phyloP scores from a whole-genome alignment of 1,139 yeast genomes.

The Hyphopichia buzzinii region DNA sequence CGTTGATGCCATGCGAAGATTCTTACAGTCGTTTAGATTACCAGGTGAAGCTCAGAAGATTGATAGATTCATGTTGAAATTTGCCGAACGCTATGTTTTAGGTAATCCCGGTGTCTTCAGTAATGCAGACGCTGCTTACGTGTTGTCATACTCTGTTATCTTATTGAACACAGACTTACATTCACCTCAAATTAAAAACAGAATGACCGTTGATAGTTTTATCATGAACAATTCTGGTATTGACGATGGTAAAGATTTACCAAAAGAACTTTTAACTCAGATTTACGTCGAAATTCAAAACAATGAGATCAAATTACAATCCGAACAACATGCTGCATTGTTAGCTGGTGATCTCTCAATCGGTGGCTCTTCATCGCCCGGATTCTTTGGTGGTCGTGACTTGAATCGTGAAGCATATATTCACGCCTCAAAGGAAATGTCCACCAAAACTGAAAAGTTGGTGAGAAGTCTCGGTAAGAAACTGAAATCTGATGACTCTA shows the following conservation, averaged over 20 bases:
- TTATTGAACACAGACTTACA: slow-evolving; percentile 94
- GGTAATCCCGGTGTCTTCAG: slow-evolving; percentile 86
- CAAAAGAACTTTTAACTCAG: slow-evolving; percentile 64
- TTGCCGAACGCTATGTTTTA: slow-evolving; percentile 86
- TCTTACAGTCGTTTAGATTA: slow-evolving; percentile 83
- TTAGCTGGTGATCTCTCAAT: slow-evolving; percentile 59
- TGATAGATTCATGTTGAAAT: slow-evolving; percentile 93
- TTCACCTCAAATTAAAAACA: slow-evolving; percentile 76
- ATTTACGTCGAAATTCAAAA: slow-evolving; percentile 74
- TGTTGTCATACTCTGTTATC: slow-evolving; percentile 87
- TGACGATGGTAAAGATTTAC: slow-evolving; percentile 85
- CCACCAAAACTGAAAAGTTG: slow-evolving; percentile 82
- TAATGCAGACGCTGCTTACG: slow-evolving; percentile 92
- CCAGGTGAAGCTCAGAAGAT: slow-evolving; percentile 99
- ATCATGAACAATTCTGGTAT: slow-evolving; percentile 87
- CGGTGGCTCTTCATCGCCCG: slow-evolving; percentile 31
- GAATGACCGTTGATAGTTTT: slow-evolving; percentile 89
- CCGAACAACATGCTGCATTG: slow-evolving; percentile 93
- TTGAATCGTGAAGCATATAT: slow-evolving; percentile 81
- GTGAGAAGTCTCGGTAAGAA: slow-evolving; percentile 67
- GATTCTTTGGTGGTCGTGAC: slow-evolving; percentile 76
- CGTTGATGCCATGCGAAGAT: slow-evolving; percentile 81
- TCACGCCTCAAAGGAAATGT: slow-evolving; percentile 89
- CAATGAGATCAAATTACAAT: slow-evolving; percentile 84
- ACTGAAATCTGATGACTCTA: slow-evolving; percentile 29